A percentile compares a stretch with the other conserved stretches of the same genome.
Evolutionary conservation across 345 rosid species (phyloP).

Genomic region (Arabidopsis arenosa): DNA sequence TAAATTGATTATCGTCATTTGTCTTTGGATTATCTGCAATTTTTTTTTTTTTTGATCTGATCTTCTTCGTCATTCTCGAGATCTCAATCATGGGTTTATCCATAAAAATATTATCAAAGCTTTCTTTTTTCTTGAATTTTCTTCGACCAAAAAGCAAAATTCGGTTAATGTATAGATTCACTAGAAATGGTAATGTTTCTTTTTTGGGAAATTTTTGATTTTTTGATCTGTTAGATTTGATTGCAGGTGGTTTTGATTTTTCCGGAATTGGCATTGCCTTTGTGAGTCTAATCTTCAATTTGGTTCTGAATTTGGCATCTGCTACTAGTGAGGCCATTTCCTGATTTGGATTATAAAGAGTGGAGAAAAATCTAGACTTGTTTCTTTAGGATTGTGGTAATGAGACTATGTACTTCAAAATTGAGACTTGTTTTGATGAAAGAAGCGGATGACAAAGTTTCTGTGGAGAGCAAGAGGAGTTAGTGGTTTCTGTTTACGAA

Average conservation of each 20-base stretch:
- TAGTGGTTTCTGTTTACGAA: conserved; percentile 32
- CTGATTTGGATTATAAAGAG: conserved; percentile 43
- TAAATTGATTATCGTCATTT: conserved; percentile 33
- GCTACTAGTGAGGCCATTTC: conserved; percentile 17
- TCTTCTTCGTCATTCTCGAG: conserved; percentile 44
- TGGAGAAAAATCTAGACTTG: conserved; percentile 27
- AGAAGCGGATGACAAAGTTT: conserved; percentile 48
- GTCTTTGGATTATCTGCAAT: conserved; percentile 25
- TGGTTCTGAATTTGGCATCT: conserved; percentile 34
- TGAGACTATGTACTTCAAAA: conserved; percentile 40
- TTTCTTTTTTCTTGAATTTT: not conserved
- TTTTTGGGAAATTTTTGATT: conserved; percentile 20
- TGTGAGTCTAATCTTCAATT: conserved; percentile 24
- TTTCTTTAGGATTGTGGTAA: conserved; percentile 2
- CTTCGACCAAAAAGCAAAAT: conserved; percentile 12
- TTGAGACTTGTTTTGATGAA: conserved; percentile 43
- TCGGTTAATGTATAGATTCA: conserved; percentile 20
- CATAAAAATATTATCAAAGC: conserved; percentile 32
- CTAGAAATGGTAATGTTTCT: conserved; percentile 28
- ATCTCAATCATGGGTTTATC: conserved; percentile 43
- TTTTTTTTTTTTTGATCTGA: conserved; percentile 30
- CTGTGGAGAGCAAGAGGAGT: conserved; percentile 43
- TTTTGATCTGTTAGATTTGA: conserved; percentile 46
- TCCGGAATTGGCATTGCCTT: conserved; percentile 40
- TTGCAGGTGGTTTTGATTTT: conserved; percentile 46